phyloP scores from a whole-genome alignment of 352 stramenopile genomes.

The Phytopythium aichiense region DNA sequence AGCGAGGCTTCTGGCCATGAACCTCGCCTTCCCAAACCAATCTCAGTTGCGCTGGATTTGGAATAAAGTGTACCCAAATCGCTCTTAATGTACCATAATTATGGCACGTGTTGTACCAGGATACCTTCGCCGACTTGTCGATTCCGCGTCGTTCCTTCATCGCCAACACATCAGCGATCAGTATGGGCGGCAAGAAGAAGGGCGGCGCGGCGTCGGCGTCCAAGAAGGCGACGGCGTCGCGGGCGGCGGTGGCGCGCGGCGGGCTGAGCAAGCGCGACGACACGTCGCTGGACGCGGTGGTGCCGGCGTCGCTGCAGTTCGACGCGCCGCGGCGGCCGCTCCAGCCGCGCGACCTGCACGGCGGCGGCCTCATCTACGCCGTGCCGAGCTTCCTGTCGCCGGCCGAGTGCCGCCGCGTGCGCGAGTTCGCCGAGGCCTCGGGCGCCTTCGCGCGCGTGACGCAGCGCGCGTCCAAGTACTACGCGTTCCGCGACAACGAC shows the following conservation, averaged over 20 bases:
- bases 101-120: no score
- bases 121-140: no score
- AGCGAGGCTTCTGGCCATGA: neutral
- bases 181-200: slow-evolving; percentile 1
- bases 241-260: neutral
- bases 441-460: slow-evolving; percentile 61
- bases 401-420: slow-evolving; percentile 54
- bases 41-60: no score
- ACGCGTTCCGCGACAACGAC: slow-evolving; percentile 77
- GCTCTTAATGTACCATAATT: no score
- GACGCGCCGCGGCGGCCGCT: slow-evolving; percentile 34
- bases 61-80: no score
- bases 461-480: slow-evolving; percentile 57
- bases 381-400: slow-evolving; percentile 61
- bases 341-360: slow-evolving; percentile 31
- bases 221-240: slow-evolving; percentile 4
- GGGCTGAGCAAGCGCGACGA: slow-evolving; percentile 6
- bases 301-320: slow-evolving; percentile 43
- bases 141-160: no score
- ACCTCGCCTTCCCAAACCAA: neutral
- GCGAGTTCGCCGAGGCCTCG: slow-evolving; percentile 47
- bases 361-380: slow-evolving; percentile 54
- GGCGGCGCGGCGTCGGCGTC: neutral
- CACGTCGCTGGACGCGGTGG: slow-evolving; percentile 19
- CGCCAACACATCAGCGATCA: no score